Percentiles rank a stretch among this genome's conserved stretches.
Conservation (phyloP, 345 rosid genomes). For the Rhizophora mangle region DNA sequence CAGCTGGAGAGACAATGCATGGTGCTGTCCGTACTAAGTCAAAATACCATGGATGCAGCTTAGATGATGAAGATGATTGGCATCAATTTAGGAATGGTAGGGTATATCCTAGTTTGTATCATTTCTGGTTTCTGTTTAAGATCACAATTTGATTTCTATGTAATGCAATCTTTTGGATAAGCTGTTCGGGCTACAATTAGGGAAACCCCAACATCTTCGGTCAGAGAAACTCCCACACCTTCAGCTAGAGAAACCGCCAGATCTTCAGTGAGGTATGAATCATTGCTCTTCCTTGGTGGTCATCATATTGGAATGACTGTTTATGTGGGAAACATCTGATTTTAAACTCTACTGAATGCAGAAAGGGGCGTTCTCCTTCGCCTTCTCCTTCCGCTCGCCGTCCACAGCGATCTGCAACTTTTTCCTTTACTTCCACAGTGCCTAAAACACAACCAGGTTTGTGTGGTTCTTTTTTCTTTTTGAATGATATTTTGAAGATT, state of each 20-base stretch:
- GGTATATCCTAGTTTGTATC: neutral
- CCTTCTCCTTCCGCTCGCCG: slow-evolving; percentile 64
- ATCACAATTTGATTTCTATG: slow-evolving; percentile 22
- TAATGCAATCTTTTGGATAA: slow-evolving; percentile 21
- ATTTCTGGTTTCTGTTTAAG: neutral
- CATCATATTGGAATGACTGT: neutral
- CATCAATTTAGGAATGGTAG: slow-evolving; percentile 70
- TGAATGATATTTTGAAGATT: neutral
- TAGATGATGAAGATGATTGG: slow-evolving; percentile 72
- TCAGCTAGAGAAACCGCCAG: neutral
- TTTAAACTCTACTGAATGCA: slow-evolving; percentile 23
- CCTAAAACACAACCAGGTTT: slow-evolving; percentile 70
- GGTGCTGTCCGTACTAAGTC: slow-evolving; percentile 54
- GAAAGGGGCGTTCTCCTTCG: slow-evolving; percentile 62
- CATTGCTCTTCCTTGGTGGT: neutral
- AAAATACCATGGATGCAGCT: slow-evolving; percentile 53
- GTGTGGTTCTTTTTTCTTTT: neutral
- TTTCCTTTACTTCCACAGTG: slow-evolving; percentile 62
- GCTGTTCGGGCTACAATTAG: slow-evolving; percentile 75
- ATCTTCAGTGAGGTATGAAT: slow-evolving; percentile 50
- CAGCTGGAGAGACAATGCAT: slow-evolving; percentile 81
- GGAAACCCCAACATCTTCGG: slow-evolving; percentile 42
- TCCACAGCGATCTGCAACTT: slow-evolving; percentile 67
- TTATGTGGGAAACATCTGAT: neutral
- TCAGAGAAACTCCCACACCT: neutral